Percentiles rank a stretch among this genome's conserved stretches.
These are phyloP conservation scores for Bombardia bombarda DNA, from an alignment of 495 filamentous ascomycete genomes.

Conservation along the genomic window DNA sequence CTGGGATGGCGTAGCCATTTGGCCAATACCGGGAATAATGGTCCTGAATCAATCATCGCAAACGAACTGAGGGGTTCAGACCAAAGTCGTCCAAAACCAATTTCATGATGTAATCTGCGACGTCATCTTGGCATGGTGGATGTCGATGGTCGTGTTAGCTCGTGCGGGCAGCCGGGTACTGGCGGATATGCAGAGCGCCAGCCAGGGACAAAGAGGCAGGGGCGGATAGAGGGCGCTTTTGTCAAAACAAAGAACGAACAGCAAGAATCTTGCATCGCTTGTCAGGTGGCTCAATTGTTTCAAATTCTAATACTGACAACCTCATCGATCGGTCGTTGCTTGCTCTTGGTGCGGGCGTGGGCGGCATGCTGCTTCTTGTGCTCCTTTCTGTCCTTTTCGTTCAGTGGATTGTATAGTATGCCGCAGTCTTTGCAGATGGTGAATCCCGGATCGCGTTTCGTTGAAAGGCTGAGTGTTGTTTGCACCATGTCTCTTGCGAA, in stretches of 20 bases:
- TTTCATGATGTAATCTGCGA: neutral
- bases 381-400: conserved; percentile 35
- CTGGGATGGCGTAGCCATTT: no score
- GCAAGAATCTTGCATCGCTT: no score
- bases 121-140: neutral
- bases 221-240: no score
- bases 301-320: no score
- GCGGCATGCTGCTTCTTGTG: conserved; percentile 33
- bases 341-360: conserved; percentile 7
- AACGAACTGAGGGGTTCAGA: neutral
- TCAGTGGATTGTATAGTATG: conserved; percentile 39
- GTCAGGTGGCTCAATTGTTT: no score
- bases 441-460: conserved; percentile 28
- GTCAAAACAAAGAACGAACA: no score
- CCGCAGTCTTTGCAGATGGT: conserved; percentile 37
- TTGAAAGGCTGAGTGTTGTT: conserved; percentile 34
- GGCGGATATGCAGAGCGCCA: no score
- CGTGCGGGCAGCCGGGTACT: neutral
- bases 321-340: no score
- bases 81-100: no score
- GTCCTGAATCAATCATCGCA: neutral
- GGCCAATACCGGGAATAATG: neutral
- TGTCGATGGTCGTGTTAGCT: no score
- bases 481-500: conserved; percentile 27
- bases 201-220: no score